Percentiles rank a stretch among this genome's conserved stretches.
Evolutionary conservation across 352 stramenopile species (phyloP).

Genomic region (Globisporangium barbulae): DNA sequence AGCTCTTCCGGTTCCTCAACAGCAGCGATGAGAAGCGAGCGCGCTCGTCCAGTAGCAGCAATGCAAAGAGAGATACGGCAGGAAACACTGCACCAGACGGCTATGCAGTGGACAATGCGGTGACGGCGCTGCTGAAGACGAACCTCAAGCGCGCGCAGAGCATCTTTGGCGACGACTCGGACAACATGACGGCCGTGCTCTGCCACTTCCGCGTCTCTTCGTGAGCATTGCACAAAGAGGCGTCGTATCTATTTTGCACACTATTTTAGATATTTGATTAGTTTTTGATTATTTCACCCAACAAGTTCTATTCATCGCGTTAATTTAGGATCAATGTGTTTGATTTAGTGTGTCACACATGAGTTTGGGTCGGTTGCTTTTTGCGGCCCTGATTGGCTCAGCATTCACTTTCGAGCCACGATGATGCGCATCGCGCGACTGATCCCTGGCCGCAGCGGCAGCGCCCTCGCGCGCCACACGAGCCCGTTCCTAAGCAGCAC

Average conservation of each 20-base stretch:
- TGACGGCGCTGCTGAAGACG: constrained; percentile 44
- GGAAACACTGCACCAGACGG: background rate
- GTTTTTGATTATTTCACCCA: constrained; percentile 5
- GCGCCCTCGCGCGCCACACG: background rate
- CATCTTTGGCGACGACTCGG: constrained; percentile 80
- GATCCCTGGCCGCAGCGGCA: background rate
- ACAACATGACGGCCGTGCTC: constrained; percentile 89
- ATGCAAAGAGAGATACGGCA: background rate
- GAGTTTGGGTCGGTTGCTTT: background rate
- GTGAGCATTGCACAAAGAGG: background rate
- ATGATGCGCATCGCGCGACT: constrained; percentile 15
- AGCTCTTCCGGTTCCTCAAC: constrained; percentile 50
- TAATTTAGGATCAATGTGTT: background rate
- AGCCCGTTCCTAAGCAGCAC: background rate
- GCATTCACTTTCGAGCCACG: background rate
- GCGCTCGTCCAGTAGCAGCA: background rate
- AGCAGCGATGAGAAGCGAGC: constrained; percentile 5
- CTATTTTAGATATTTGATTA: constrained; percentile 9
- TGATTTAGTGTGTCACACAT: background rate
- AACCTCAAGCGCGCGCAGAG: constrained; percentile 57
- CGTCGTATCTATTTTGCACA: background rate
- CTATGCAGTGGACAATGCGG: constrained; percentile 28
- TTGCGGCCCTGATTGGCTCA: constrained; percentile 3
- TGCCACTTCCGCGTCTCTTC: constrained; percentile 35
- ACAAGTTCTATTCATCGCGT: too few species aligned